A percentile compares a stretch with the other conserved stretches of the same genome.
These are phyloP conservation scores for Geotrichum klebahnii DNA, from an alignment of 1,139 yeast species.

Conservation along the genomic window DNA sequence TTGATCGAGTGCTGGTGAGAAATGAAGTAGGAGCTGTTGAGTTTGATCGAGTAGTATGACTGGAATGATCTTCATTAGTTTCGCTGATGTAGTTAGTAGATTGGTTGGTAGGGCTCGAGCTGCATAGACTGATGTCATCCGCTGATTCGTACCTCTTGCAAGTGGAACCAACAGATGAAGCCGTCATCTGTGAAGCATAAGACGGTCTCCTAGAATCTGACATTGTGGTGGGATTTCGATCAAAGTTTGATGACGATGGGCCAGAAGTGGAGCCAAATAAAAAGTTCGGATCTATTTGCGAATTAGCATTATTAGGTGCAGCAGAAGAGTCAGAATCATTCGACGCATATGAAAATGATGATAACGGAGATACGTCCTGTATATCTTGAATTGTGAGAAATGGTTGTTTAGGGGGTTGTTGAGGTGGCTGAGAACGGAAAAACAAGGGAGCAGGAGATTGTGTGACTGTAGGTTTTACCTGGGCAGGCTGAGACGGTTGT, in stretches of 20 bases:
- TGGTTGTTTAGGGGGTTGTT: slow-evolving; percentile 2
- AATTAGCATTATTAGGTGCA: background rate
- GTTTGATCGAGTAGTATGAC: background rate
- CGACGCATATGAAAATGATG: slow-evolving; percentile 8
- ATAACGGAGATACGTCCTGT: slow-evolving; percentile 18
- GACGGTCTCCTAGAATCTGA: slow-evolving; percentile 27
- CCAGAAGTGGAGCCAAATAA: background rate
- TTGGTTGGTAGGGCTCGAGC: slow-evolving; percentile 6
- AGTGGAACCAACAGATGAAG: slow-evolving; percentile 20
- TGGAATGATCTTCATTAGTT: slow-evolving; percentile 3
- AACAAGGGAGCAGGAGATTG: background rate
- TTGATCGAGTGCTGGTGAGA: background rate
- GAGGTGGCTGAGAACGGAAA: slow-evolving; percentile 8
- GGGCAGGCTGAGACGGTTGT: no score
- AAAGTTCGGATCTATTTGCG: background rate
- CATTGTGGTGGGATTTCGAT: background rate
- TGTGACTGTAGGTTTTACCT: background rate
- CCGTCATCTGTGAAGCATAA: slow-evolving; percentile 27
- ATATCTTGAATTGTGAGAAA: slow-evolving; percentile 17
- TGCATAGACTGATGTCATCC: slow-evolving; percentile 1
- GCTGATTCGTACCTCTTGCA: background rate
- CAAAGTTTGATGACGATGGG: background rate
- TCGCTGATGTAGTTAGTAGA: background rate
- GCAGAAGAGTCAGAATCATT: background rate
- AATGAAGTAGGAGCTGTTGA: slow-evolving; percentile 9